A percentile compares a stretch with the other conserved stretches of the same genome.
These are phyloP conservation scores for Kalanchoe fedtschenkoi DNA, from an alignment of 164 flowering plant species.

Conservation along the genomic window DNA sequence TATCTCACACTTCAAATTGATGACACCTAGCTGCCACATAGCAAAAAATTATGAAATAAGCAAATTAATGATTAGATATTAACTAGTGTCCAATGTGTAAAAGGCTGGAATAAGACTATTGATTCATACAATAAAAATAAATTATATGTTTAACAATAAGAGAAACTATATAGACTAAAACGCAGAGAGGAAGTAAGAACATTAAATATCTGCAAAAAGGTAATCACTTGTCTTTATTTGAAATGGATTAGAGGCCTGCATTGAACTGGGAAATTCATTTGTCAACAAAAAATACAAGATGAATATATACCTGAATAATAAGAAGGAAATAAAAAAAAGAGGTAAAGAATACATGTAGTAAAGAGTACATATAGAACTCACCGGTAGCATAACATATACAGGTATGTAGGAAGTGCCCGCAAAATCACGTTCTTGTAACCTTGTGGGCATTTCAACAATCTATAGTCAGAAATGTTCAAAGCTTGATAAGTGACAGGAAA, in stretches of 20 bases:
- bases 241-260: background rate
- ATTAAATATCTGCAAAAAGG: background rate
- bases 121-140: background rate
- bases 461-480: conserved; percentile 7
- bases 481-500: conserved; percentile 1
- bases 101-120: background rate
- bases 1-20: conserved; percentile 64
- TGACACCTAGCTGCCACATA: conserved; percentile 47
- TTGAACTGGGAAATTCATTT: background rate
- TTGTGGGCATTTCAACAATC: conserved; percentile 26
- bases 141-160: background rate
- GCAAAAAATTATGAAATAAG: background rate
- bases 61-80: background rate
- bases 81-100: background rate
- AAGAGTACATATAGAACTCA: conserved; percentile 22
- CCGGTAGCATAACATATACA: conserved; percentile 81
- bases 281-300: background rate
- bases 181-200: background rate
- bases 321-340: too few relatives aligned
- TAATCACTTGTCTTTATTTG: too few relatives aligned
- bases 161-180: too few relatives aligned
- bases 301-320: too few relatives aligned
- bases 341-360: too few relatives aligned
- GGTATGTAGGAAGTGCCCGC: conserved; percentile 71
- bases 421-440: conserved; percentile 53